These are phyloP conservation scores for Fusarium drepaniforme DNA, from an alignment of 2,329 filamentous ascomycete species.

Conservation along the genomic window DNA sequence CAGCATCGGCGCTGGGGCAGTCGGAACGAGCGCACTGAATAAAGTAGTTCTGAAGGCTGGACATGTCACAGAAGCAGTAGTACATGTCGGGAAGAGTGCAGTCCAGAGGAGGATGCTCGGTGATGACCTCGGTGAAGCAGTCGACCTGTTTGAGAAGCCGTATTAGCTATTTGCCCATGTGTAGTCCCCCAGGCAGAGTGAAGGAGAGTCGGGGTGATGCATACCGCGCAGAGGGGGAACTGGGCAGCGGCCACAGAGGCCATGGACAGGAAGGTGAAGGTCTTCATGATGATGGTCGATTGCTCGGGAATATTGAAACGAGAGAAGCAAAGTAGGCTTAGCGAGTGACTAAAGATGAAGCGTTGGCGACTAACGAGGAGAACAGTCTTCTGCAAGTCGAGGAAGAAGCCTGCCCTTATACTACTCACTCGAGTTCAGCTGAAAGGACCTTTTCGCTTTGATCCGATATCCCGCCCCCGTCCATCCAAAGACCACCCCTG, in stretches of 20 bases:
- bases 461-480: background rate
- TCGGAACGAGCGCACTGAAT: constrained; percentile 32
- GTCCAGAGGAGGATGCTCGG: constrained; percentile 41
- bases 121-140: constrained; percentile 40
- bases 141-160: constrained; percentile 12
- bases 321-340: constrained; percentile 12
- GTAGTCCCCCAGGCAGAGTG: background rate
- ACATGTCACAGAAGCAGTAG: constrained; percentile 44
- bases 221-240: constrained; percentile 8
- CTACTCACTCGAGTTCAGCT: background rate
- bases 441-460: background rate
- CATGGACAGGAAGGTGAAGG: constrained; percentile 12
- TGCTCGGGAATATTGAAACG: constrained; percentile 9
- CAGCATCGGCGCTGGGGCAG: background rate
- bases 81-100: constrained; percentile 44
- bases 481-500: background rate
- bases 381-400: background rate
- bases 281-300: constrained; percentile 13
- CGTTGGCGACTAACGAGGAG: background rate
- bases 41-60: constrained; percentile 39
- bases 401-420: background rate
- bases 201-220: background rate
- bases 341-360: constrained; percentile 11
- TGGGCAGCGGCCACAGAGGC: constrained; percentile 9
- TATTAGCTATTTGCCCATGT: background rate